Base-by-base conservation (phyloP, 2,329 filamentous ascomycete genomes). In the Colletotrichum kahawae region DNA sequence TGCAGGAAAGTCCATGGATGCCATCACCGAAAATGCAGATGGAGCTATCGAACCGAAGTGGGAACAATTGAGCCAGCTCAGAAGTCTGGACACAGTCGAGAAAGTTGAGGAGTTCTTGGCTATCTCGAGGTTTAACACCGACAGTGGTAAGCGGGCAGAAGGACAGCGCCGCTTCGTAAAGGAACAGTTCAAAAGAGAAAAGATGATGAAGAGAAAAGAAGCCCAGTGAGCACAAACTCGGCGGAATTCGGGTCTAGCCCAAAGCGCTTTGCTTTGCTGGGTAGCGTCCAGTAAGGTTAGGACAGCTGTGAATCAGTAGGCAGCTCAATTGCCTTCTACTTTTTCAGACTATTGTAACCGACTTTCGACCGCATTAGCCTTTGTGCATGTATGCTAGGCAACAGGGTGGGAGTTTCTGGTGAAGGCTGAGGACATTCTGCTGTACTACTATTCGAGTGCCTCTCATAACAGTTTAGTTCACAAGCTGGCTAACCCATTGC, bases 91-190 rank as follows among this genome's bases (percentile, higher is more conserved):
- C 43, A 89, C 88, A 8, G 84, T 89, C 8, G 86, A 90, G 76
- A 89, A 90, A 81, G 87, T 92, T 27, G 87, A 91, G 79, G 89
- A 92, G 80, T 81, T 92, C 43, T 84, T 93, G 69, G 88, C 86
- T 70, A 87, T 83, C 72, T 86, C 90, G 79, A 87, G 87, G 71
- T 88, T 88, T 79, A 86, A 82, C 21, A 64, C 43, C 34, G 70
- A 75, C 48, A 75, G 73, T 31, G 70, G 57, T 21, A 75, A 68
- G 36, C 63, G 48, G 12, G 70, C 63, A 5, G 73, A 73, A 51
- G 73, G 70, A 10, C 63, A 73, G 48, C 69, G 73, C 24, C 73
- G 73, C 27, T 75, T 75, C 24, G 56, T 75, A 8, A 48, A 68
- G 38, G 36, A 33, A 3, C 73, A 65, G 51, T 68, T 57, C 27